Base-by-base conservation (phyloP, 2,329 filamentous ascomycete genomes). In the Colletotrichum ledebouriae region DNA sequence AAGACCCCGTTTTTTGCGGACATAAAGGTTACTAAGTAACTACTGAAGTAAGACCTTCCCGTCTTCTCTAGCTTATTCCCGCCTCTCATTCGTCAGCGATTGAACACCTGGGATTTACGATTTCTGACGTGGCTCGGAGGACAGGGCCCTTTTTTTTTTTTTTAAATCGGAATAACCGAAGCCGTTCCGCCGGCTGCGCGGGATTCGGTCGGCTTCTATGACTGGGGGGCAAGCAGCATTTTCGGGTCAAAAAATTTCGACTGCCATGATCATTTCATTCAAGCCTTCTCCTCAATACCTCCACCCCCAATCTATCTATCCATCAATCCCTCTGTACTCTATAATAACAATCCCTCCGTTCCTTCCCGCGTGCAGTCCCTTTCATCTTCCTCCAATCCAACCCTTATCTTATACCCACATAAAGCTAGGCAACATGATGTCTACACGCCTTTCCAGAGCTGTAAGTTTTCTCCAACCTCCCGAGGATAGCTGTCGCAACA, bases 381-480 rank as follows among this genome's bases (percentile, higher is more conserved):
- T 58, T 67, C 70, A 70, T 70, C 75, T 73, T 66, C 70, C 72
- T 71, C 70, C 69, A 73, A 72, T 71, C 70, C 69, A 73, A 72
- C 75, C 72, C 69, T 63, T 63, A 61, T 65, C 66, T 73, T 75
- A 75, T 72, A 74, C 73, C 71, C 72, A 70, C 63, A 67, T 39
- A 62, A 15, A 63, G 59, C 44, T 62, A 70, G 58, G 77, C 84
- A 90, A 82, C 79, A 93, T 94, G 91, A 81, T 93, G 83, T 85
- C 90, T 78, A 88, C 90, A 76, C 89, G 89, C 81, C 83, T 93
- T 76, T 87, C 88, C 77, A 88, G 90, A 87, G 90, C 90, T 88
- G 91, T 94, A 89, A 85, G 91, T 65, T 29, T 89, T 52, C 72
- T 49, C 60, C 44, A 46, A 29, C 6, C 39, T 56, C 33, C 25